Base-by-base conservation (phyloP, 129 eudicot species). In the Arctium lappa region DNA sequence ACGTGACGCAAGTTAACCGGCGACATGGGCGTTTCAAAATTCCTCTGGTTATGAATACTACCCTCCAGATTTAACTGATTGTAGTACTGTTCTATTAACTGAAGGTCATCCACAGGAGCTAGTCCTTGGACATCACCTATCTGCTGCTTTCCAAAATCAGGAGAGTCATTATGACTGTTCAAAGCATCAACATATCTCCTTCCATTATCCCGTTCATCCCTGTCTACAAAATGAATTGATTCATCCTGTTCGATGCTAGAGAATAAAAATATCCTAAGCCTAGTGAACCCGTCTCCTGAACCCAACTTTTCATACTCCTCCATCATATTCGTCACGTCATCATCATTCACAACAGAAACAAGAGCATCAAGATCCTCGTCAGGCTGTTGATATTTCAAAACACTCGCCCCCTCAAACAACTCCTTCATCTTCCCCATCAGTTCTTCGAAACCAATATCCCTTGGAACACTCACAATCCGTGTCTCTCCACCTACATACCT, bases 351-450 rank as follows among this genome's bases (percentile, higher is more conserved):
- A 38, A 93, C 99, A 8, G 99, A 95, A 3, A 95, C 99, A 71
- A 95, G 94, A 33, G 99, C 97, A 84, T 95, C 99, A 32, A 95
- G 93, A 84, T 95, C 99, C 88, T 95, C 99, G 84, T 95, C 99
- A 3, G 99, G 99, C 81, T 95, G 98, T 88, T 95, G 98, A 82
- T 95, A 95, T 78, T 95, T 95, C 87, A 95, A 83, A 22, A 95
- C 87, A 1, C 84, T 63, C 0, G 88, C 95, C 32, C 86, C 94
- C 4, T 95, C 99, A 79, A 86, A 95, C 71, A 95, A 81, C 82
- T 95, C 95, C 88, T 89, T 89, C 99, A 95, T 95, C 83, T 86
- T 93, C 77, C 8, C 87, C 98, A 95, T 95, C 76, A 95, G 94
- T n/a, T 91, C 94, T 74, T 93, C 94, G 30, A 82, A 95, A 34